phyloP scores from a whole-genome alignment of 2,329 filamentous ascomycete genomes.

The Dothistroma septosporum region DNA sequence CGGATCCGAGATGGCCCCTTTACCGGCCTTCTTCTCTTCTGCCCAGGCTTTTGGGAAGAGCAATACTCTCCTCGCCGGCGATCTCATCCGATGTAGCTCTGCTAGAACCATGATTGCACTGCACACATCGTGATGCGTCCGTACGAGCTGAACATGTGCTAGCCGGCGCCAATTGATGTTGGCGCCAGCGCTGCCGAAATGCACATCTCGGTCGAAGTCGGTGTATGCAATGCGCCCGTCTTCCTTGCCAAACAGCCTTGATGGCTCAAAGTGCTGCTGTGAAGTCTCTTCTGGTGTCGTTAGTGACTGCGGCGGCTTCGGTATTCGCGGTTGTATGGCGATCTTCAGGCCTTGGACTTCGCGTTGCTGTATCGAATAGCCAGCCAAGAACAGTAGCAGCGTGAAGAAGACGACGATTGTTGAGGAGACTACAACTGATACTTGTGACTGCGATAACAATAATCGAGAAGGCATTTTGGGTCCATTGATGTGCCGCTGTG shows the following conservation, averaged over 20 bases:
- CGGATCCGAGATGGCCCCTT: conserved; percentile 38
- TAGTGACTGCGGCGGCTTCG: conserved; percentile 35
- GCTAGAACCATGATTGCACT: conserved; percentile 48
- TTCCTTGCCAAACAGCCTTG: conserved; percentile 27
- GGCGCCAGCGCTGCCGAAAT: conserved; percentile 17
- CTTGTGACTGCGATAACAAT: conserved; percentile 58
- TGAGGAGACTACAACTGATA: conserved; percentile 64
- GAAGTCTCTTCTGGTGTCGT: conserved; percentile 10
- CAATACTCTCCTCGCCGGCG: conserved; percentile 43
- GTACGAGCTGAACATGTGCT: conserved; percentile 47
- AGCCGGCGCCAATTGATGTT: conserved; percentile 43
- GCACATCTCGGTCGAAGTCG: conserved; percentile 25
- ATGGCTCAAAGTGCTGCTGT: conserved; percentile 20
- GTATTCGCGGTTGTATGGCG: conserved; percentile 59
- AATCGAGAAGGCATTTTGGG: conserved; percentile 11
- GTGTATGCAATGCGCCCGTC: conserved; percentile 28
- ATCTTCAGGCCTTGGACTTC: conserved; percentile 72
- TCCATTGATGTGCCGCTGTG: conserved; percentile 9
- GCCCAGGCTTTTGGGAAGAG: conserved; percentile 43
- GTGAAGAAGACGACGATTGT: conserved; percentile 70
- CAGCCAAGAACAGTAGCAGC: conserved; percentile 76
- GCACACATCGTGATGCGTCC: conserved; percentile 46
- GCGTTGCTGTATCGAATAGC: conserved; percentile 82
- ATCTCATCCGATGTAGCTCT: conserved; percentile 44
- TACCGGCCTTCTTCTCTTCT: conserved; percentile 30